Evolutionary conservation across 1,284 basidiomycete genomes (phyloP), one percentile per base, ranked within the genome.

Genomic region (Microbotryomycetes sp.): DNA sequence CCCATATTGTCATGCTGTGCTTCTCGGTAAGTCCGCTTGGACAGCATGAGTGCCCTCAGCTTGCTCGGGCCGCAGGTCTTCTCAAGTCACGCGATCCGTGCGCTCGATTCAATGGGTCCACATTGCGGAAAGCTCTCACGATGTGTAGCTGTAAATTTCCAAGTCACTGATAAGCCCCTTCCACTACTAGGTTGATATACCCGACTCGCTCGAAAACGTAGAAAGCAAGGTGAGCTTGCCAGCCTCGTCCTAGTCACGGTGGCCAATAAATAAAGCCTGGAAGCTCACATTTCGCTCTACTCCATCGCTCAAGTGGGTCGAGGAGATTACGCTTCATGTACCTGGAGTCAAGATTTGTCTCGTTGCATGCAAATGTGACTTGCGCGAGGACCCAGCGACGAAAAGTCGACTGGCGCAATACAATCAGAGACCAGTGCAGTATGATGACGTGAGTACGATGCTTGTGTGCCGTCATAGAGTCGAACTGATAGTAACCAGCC

Each of bases 111-210:
- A 57, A 59, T 54, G 56, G 49, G 47, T 25, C 49, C 9, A 28
- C 29, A 15, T 31, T 26, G 3, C n/a, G 19, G 59, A 45, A 23
- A 46, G 2, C 22, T 45, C 19, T 54, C n/a, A 54, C 9, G 42
- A 55, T 52, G 15, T 32, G 47, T 59, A 54, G n/a, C n/a, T n/a
- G n/a, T n/a, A n/a, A n/a, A n/a, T n/a, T n/a, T n/a, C n/a, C n/a
- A n/a, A n/a, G n/a, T n/a, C n/a, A n/a, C n/a, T n/a, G n/a, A n/a
- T n/a, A n/a, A n/a, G n/a, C n/a, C n/a, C n/a, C n/a, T n/a, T n/a
- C n/a, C n/a, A n/a, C n/a, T n/a, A n/a, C n/a, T n/a, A 90, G 89
- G 86, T 94, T 28, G 92, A 96, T 74, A 90, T 89, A 68, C 92
- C 92, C 4, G 83, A 82, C 31, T 96, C 91, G 30, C 77, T 97